These are phyloP conservation scores for Strigomonas oncopelti DNA, from an alignment of 208 protist genomes.

Conservation along the genomic window DNA sequence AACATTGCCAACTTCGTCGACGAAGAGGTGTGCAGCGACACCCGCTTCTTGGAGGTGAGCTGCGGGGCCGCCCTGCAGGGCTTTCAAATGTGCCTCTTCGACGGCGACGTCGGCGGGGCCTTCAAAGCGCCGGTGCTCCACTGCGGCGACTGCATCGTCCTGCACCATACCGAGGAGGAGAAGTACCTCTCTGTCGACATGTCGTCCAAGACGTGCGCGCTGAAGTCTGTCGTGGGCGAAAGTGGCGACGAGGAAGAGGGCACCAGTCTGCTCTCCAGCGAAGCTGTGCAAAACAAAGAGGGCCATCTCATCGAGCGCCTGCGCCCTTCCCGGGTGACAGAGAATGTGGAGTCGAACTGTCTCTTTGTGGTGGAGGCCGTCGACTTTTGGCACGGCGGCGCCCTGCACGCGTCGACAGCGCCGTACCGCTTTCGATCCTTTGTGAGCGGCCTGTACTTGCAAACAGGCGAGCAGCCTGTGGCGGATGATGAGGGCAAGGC, in stretches of 20 bases:
- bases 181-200: constrained; percentile 34
- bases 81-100: constrained; percentile 48
- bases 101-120: constrained; percentile 32
- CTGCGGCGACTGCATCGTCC: constrained; percentile 56
- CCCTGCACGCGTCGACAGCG: constrained; percentile 21
- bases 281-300: too few species aligned
- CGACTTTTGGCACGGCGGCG: constrained; percentile 36
- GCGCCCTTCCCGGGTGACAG: too few species aligned
- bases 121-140: constrained; percentile 31
- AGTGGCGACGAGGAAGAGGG: constrained; percentile 9
- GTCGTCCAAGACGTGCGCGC: constrained; percentile 18
- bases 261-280: too few species aligned
- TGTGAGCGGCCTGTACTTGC: constrained; percentile 33
- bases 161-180: constrained; percentile 55
- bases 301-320: too few species aligned
- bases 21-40: constrained; percentile 12
- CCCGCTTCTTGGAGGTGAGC: constrained; percentile 27
- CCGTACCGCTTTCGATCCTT: constrained; percentile 36
- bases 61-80: constrained; percentile 33
- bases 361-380: constrained; percentile 40
- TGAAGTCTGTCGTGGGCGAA: constrained; percentile 22
- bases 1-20: constrained; percentile 27
- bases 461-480: constrained; percentile 17
- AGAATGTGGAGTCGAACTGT: too few species aligned
- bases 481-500: not conserved